Percentiles rank a stretch among this genome's conserved stretches.
Conservation (phyloP, 2,329 filamentous ascomycete genomes). For the Exserohilum turcica region DNA sequence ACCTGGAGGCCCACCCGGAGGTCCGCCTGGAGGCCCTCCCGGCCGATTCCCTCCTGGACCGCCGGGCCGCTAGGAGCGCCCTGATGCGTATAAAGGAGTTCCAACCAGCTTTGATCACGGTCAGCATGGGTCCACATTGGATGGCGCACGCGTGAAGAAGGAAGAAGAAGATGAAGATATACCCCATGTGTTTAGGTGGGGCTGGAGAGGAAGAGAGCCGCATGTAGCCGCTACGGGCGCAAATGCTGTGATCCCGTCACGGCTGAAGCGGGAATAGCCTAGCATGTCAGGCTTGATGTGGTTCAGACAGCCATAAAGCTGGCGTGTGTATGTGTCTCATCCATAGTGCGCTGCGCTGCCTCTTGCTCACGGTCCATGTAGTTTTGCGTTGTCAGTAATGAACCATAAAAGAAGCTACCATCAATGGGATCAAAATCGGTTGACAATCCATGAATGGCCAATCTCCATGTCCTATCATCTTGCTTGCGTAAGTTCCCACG, state of each 20-base stretch:
- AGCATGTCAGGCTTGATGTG: not conserved
- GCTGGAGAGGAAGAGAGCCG: conserved; percentile 9
- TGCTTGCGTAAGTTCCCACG: conserved; percentile 49
- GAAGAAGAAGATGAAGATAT: conserved; percentile 22
- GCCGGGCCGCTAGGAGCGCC: conserved; percentile 31
- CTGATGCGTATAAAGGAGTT: conserved; percentile 14
- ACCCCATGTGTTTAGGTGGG: conserved; percentile 19
- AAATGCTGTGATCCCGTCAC: conserved; percentile 21
- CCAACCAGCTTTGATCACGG: conserved; percentile 4
- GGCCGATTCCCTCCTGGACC: conserved; percentile 34
- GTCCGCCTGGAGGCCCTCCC: conserved; percentile 31
- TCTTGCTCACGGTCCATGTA: conserved; percentile 17
- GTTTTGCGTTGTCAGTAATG: conserved; percentile 10
- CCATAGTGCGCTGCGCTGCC: not conserved
- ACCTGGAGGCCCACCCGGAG: conserved; percentile 30
- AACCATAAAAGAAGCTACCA: not conserved
- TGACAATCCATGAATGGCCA: not conserved
- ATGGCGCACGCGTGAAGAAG: conserved; percentile 9
- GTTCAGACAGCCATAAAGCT: not conserved
- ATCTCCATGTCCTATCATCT: not conserved
- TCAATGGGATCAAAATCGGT: not conserved
- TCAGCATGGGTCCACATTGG: conserved; percentile 5
- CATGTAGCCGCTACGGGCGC: conserved; percentile 27
- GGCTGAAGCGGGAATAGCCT: conserved; percentile 10
- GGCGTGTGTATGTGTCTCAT: not conserved